These are phyloP conservation scores for Taiwanofungus camphoratus DNA, from an alignment of 1,284 basidiomycete genomes.

Conservation along the genomic window DNA sequence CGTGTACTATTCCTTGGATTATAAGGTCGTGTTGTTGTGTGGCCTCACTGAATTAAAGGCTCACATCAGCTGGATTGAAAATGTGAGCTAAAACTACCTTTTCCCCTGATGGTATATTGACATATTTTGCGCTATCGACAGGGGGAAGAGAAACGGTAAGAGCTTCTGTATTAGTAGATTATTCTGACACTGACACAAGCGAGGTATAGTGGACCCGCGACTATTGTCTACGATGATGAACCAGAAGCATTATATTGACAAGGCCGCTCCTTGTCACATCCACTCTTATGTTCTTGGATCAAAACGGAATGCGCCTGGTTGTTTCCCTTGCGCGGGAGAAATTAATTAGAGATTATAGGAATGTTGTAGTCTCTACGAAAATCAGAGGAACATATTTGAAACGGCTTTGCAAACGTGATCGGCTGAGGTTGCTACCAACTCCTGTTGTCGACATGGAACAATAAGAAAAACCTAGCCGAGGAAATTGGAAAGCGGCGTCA, in stretches of 20 bases:
- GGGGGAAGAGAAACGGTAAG: constrained; percentile 19
- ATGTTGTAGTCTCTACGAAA: too few relatives aligned
- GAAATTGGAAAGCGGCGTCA: too few relatives aligned
- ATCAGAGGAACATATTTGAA: too few relatives aligned
- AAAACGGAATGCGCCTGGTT: too few relatives aligned
- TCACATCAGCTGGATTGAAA: constrained; percentile 39
- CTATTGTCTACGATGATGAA: constrained; percentile 16
- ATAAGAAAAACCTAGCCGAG: too few relatives aligned
- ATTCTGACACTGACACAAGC: neutral
- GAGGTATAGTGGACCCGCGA: constrained; percentile 11
- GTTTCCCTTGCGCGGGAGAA: too few relatives aligned
- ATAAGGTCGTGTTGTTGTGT: constrained; percentile 42
- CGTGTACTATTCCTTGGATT: constrained; percentile 35
- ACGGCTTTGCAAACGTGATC: too few relatives aligned
- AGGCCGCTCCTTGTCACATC: too few relatives aligned
- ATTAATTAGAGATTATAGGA: too few relatives aligned
- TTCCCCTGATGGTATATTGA: neutral
- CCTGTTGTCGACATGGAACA: too few relatives aligned
- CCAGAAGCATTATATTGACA: constrained; percentile 1
- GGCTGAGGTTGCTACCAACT: too few relatives aligned
- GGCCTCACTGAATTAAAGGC: constrained; percentile 43
- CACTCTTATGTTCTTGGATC: too few relatives aligned
- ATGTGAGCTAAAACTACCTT: constrained; percentile 20
- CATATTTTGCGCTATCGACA: neutral
- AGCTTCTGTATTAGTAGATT: neutral